Evolutionary conservation across 495 filamentous ascomycete species (phyloP).

Genomic region (Talaromyces proteolyticus): DNA sequence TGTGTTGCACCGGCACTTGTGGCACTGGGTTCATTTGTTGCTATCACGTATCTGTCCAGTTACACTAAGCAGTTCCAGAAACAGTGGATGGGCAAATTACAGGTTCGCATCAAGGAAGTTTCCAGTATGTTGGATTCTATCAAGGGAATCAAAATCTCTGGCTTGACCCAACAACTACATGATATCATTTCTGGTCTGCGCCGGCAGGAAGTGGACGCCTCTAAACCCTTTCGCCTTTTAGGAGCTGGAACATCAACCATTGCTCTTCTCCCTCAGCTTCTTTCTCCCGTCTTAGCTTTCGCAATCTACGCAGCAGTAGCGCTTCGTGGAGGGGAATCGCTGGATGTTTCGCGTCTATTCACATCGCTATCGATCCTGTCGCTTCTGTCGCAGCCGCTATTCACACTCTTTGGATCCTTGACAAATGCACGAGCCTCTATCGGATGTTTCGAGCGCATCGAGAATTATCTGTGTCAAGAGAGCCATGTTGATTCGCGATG

Average conservation of each 20-base stretch:
- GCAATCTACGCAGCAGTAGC: slow-evolving; percentile 9
- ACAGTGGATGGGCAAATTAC: not conserved
- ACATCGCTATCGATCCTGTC: slow-evolving; percentile 14
- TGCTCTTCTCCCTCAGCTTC: slow-evolving; percentile 4
- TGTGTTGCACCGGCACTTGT: slow-evolving; percentile 48
- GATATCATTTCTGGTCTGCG: slow-evolving; percentile 8
- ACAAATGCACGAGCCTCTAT: slow-evolving; percentile 24
- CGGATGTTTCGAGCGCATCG: slow-evolving; percentile 36
- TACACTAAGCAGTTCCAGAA: slow-evolving; percentile 5
- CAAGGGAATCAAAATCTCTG: slow-evolving; percentile 10
- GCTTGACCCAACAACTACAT: slow-evolving; percentile 5
- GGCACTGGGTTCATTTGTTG: slow-evolving; percentile 26
- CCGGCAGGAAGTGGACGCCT: slow-evolving; percentile 11
- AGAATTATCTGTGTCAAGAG: slow-evolving; percentile 19
- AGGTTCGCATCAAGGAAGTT: not conserved
- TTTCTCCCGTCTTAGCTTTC: slow-evolving; percentile 13
- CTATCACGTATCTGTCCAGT: slow-evolving; percentile 9
- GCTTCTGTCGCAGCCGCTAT: slow-evolving; percentile 12
- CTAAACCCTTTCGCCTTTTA: slow-evolving; percentile 11
- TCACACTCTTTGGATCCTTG: slow-evolving; percentile 29
- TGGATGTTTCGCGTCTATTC: slow-evolving; percentile 11
- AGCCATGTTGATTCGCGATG: not conserved
- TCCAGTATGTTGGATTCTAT: slow-evolving; percentile 11
- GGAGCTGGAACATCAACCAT: slow-evolving; percentile 8
- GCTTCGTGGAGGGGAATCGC: slow-evolving; percentile 1